phyloP scores from a whole-genome alignment of 2,329 filamentous ascomycete species.

The Thelonectria discophora region DNA sequence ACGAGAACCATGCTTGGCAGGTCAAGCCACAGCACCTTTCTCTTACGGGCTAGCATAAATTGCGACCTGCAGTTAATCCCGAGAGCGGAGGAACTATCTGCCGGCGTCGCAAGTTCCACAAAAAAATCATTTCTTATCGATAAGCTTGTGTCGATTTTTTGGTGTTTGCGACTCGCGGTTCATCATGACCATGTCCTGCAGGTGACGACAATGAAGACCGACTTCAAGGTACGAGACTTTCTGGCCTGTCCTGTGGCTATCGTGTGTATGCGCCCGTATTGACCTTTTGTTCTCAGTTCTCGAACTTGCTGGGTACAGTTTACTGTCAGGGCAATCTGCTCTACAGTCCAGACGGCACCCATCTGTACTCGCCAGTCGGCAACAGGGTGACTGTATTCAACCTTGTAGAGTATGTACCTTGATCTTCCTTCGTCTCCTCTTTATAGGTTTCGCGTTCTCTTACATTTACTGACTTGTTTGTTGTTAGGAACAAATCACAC shows the following conservation, averaged over 20 bases:
- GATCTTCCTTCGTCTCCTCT: not conserved
- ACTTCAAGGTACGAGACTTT: slow-evolving; percentile 80
- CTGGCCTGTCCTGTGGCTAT: not conserved
- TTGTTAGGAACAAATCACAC: slow-evolving; percentile 80
- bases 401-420: slow-evolving; percentile 79
- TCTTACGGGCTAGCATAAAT: slow-evolving; percentile 25
- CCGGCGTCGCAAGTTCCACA: slow-evolving; percentile 40
- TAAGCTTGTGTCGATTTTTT: slow-evolving; percentile 49
- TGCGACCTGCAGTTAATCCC: slow-evolving; percentile 9
- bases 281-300: slow-evolving; percentile 72
- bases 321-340: slow-evolving; percentile 98
- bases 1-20: slow-evolving; percentile 15
- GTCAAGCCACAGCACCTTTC: slow-evolving; percentile 30
- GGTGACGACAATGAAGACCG: slow-evolving; percentile 89
- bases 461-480: slow-evolving; percentile 45
- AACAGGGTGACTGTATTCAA: slow-evolving; percentile 97
- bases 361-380: slow-evolving; percentile 93
- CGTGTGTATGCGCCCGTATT: not conserved
- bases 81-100: slow-evolving; percentile 46
- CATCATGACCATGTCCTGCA: slow-evolving; percentile 51
- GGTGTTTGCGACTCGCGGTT: slow-evolving; percentile 39
- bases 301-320: slow-evolving; percentile 96
- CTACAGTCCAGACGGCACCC: slow-evolving; percentile 95
- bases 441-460: not conserved
- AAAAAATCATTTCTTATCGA: slow-evolving; percentile 48